Percentiles rank a stretch among this genome's conserved stretches.
Evolutionary conservation across 345 rosid species (phyloP).

Genomic region (Jatropha curcas): DNA sequence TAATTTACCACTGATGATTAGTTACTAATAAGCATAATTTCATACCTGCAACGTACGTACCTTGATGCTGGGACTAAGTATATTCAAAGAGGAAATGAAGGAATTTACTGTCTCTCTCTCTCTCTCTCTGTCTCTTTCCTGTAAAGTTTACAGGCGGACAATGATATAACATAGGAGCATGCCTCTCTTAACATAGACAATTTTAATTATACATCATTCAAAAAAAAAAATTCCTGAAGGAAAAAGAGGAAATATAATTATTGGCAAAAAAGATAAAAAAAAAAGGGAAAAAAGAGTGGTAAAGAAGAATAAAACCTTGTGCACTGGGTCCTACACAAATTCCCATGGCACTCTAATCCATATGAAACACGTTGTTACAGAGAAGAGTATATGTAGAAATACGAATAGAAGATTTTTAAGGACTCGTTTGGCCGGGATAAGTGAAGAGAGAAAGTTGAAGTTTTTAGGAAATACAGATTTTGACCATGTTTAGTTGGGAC

Average conservation of each 20-base stretch:
- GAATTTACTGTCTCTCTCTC: background rate
- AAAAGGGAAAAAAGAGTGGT: background rate
- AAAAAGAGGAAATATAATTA: background rate
- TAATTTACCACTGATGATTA: no score
- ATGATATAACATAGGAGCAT: background rate
- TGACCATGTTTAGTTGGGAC: no score
- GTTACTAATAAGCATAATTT: background rate
- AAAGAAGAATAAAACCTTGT: background rate
- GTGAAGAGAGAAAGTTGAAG: no score
- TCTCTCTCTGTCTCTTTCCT: background rate
- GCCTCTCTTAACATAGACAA: background rate
- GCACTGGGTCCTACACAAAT: background rate
- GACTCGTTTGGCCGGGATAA: no score
- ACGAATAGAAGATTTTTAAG: no score
- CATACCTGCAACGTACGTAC: background rate
- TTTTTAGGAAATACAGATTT: no score
- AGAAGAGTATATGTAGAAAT: background rate
- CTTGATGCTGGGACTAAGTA: conserved; percentile 24
- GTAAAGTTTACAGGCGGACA: no score
- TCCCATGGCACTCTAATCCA: background rate
- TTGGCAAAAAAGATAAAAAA: background rate
- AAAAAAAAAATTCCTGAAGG: no score
- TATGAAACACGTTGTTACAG: conserved; percentile 5
- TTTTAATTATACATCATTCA: background rate
- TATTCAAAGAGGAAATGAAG: conserved; percentile 7